phyloP scores from a whole-genome alignment of 202 grass and related monocot genomes.

The Dendrocalamus latiflorus region DNA sequence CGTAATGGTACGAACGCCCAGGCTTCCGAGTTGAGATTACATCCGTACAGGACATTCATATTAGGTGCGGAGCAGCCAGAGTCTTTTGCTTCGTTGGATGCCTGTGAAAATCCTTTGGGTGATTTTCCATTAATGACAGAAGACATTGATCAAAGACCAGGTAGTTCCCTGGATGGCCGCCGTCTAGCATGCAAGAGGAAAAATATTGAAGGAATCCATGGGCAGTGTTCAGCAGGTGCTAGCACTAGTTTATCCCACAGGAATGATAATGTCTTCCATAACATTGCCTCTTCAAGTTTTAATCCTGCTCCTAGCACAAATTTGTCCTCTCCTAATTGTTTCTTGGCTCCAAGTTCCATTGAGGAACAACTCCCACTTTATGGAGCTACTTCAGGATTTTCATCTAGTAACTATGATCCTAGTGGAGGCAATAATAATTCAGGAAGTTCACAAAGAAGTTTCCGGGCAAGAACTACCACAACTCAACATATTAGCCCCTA shows the following conservation, averaged over 20 bases:
- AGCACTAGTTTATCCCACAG: constrained; percentile 55
- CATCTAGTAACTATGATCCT: no score
- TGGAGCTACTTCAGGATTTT: no score
- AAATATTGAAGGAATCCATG: constrained; percentile 68
- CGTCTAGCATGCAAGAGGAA: constrained; percentile 88
- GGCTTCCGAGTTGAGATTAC: constrained; percentile 44
- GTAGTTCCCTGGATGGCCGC: constrained; percentile 59
- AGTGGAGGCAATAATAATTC: no score
- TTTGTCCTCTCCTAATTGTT: constrained; percentile 33
- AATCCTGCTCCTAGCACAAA: constrained; percentile 39
- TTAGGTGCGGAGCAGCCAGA: constrained; percentile 37
- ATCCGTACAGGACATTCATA: constrained; percentile 50
- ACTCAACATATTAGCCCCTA: constrained; percentile 36
- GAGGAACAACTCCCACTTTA: no score
- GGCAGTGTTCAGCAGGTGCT: constrained; percentile 56
- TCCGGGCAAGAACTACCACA: constrained; percentile 60
- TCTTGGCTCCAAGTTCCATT: constrained; percentile 36
- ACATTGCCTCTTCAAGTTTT: constrained; percentile 47
- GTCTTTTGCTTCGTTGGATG: constrained; percentile 36
- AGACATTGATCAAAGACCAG: constrained; percentile 55
- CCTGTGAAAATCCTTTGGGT: constrained; percentile 34
- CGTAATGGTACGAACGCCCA: constrained; percentile 27
- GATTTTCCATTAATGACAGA: constrained; percentile 46
- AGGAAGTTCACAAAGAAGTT: no score
- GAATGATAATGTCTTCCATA: constrained; percentile 45